phyloP scores from a whole-genome alignment of 2,329 filamentous ascomycete species.

The Pseudocercospora crystallina region DNA sequence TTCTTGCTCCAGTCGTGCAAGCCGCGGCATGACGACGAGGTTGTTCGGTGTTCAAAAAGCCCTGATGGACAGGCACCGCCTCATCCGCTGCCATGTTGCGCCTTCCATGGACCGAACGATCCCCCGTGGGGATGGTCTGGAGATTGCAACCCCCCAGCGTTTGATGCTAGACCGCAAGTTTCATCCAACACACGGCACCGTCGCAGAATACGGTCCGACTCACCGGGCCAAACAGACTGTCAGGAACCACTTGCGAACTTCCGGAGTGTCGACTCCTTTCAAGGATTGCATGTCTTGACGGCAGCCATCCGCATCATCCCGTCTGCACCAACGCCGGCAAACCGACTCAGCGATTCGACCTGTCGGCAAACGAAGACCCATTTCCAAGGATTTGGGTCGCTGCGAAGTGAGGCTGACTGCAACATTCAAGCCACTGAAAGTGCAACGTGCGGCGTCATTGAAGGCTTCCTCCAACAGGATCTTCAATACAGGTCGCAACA shows the following conservation, averaged over 20 bases:
- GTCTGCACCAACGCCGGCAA: neutral
- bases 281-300: neutral
- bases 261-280: neutral
- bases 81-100: no score
- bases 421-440: slow-evolving; percentile 1
- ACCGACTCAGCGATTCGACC: no score
- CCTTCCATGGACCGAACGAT: no score
- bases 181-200: no score
- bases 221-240: slow-evolving; percentile 6
- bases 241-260: neutral
- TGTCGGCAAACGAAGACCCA: no score
- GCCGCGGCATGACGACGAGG: no score
- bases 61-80: no score
- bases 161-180: no score
- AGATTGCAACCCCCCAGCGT: no score
- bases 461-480: neutral
- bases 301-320: neutral
- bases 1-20: no score
- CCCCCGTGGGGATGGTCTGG: no score
- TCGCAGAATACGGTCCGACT: neutral
- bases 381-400: neutral
- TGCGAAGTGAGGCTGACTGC: slow-evolving; percentile 3
- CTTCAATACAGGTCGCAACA: neutral
- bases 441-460: neutral
- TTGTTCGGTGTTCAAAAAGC: no score